Conservation (phyloP, 805 yeast species). For the Metschnikowia borealis region DNA sequence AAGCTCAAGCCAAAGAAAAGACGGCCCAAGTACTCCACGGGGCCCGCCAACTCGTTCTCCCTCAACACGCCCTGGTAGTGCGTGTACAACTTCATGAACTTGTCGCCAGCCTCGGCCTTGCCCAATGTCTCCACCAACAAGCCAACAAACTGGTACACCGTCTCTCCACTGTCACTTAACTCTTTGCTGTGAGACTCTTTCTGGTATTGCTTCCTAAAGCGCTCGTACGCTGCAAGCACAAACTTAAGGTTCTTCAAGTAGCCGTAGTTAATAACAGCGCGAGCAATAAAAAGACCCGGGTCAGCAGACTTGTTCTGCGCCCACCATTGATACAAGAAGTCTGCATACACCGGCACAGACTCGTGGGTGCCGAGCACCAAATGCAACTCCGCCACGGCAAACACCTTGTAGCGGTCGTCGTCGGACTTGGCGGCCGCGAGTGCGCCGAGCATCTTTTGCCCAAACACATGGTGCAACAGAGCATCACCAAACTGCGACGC, state of each 20-base stretch:
- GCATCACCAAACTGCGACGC: constrained; percentile 63
- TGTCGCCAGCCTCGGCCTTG: constrained; percentile 45
- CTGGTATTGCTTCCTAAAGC: constrained; percentile 18
- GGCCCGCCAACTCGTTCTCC: constrained; percentile 35
- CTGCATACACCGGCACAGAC: constrained; percentile 37
- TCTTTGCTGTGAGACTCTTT: no score
- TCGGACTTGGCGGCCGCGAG: constrained; percentile 19
- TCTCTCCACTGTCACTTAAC: no score
- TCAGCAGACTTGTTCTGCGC: constrained; percentile 18
- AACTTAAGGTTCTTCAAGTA: constrained; percentile 62
- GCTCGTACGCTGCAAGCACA: constrained; percentile 37
- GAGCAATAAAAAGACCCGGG: constrained; percentile 34
- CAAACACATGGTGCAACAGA: constrained; percentile 69
- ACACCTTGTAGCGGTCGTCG: constrained; percentile 35
- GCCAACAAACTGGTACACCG: constrained; percentile 63
- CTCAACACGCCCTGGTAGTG: constrained; percentile 43
- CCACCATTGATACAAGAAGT: constrained; percentile 46
- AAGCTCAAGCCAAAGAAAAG: constrained; percentile 54
- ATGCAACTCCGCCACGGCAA: constrained; percentile 69
- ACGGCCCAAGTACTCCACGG: constrained; percentile 57
- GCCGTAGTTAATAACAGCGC: constrained; percentile 75
- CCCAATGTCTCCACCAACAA: constrained; percentile 57
- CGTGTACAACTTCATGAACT: constrained; percentile 49
- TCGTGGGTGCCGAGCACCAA: constrained; percentile 63
- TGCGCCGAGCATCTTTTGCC: constrained; percentile 53